Evolutionary conservation across 495 filamentous ascomycete genomes (phyloP), one percentile per base, ranked within the genome.

Genomic region (Penicillium simplicissimum): DNA sequence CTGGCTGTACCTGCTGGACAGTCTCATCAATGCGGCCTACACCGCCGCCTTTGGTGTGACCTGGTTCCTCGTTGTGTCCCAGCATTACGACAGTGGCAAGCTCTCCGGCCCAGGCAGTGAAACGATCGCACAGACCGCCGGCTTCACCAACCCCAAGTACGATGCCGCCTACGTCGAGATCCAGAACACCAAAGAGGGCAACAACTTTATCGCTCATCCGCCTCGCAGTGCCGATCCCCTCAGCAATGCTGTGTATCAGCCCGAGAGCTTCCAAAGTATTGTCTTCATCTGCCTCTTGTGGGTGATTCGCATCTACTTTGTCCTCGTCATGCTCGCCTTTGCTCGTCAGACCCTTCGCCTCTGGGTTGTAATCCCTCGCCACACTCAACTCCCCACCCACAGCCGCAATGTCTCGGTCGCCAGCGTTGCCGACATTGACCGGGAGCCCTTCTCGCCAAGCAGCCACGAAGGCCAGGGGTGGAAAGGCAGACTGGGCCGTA

Each of bases 1-100:
- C 40, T 95, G 86, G 76, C 79, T 92, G 38, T 96, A 94, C 71
- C 72, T 88, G n/a, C 63, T 95, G 69, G 93, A 97, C 75, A 87
- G 86, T 25, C 38, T 90, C 36, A 82, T 93, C 66, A 96, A 93
- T 74, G 84, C 83, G 36, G 82, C 84, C 34, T 96, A 91, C 73
- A 96, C 92, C 8, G 77, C 85, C 21, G 84, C 86, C 7, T 97
- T 96, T 69, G 90, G 87, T 34, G 74, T 92, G 38, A 86, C 84
- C 13, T 97, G 93, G 93, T 96, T 94, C 76, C 72, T 92, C 10
- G 83, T 89, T 13, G 76, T 88, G 45, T 84, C 86, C 23, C 80
- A 84, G 51, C 76, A 85, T 64, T 77, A 81, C 59, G 77, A 80
- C 48, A 76, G 76, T 65, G 71, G 72, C 36, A 70, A 73, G 19